phyloP scores from a whole-genome alignment of 345 rosid genomes.

The Fremontodendron californicum region DNA sequence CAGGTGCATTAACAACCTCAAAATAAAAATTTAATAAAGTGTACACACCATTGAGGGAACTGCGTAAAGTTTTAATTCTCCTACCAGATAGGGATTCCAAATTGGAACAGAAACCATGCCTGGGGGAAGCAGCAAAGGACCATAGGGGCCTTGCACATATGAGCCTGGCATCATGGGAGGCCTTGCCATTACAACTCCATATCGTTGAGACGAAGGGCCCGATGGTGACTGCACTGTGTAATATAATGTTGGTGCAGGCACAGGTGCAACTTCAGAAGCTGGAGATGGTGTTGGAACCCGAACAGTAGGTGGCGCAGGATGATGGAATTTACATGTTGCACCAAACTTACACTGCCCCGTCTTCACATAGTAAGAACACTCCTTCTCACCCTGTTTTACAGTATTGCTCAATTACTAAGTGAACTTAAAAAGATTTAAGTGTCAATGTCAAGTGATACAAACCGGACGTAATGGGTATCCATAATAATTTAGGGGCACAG shows the following conservation, averaged over 20 bases:
- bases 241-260: constrained; percentile 47
- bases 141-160: constrained; percentile 65
- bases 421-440: constrained; percentile 7
- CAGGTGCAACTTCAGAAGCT: constrained; percentile 44
- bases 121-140: constrained; percentile 68
- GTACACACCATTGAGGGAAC: not conserved
- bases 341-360: constrained; percentile 93
- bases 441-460: constrained; percentile 30
- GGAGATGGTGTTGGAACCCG: constrained; percentile 49
- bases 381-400: constrained; percentile 74
- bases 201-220: constrained; percentile 63
- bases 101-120: constrained; percentile 64
- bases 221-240: constrained; percentile 54
- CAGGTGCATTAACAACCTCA: constrained; percentile 3
- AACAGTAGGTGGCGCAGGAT: constrained; percentile 58
- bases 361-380: constrained; percentile 81
- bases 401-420: constrained; percentile 5
- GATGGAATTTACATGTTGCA: constrained; percentile 78
- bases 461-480: constrained; percentile 93
- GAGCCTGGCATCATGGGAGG: constrained; percentile 68
- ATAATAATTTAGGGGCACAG: constrained; percentile 48
- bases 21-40: not conserved
- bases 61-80: constrained; percentile 22
- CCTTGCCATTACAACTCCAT: constrained; percentile 67
- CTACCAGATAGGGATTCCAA: constrained; percentile 77